Evolutionary conservation across 1,139 yeast species (phyloP), one percentile per base, ranked within the genome.

Genomic region (Chernovozyma aurita): DNA sequence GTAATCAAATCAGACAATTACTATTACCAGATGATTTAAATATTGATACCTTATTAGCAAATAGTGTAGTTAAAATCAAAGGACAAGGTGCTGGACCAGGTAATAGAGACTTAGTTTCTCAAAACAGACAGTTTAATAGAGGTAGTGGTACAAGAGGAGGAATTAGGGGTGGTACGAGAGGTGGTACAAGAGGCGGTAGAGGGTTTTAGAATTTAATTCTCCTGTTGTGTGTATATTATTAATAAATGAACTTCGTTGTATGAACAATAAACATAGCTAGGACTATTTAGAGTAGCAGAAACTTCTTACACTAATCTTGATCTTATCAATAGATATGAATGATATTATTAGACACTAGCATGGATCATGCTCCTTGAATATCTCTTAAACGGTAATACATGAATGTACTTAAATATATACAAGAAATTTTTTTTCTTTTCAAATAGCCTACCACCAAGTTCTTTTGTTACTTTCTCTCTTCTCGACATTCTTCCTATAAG

Each of bases 11-110:
- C 28, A 76, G 98, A 45, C 84, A 85, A 58, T 82, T 85, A 29
- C 67, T 88, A 31, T 68, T 92, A 31, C 97, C 98, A 0, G 98
- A 92, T 48, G 82, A 92, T 20, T 63, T 92, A 47, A 88, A 94
- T 41, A 61, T 92, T 32, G 98, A 92, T 45, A 70, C 80, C 12
- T 63, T 90, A 34, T 65, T 92, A 41, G 79, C 69, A 27, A 65
- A 64, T 45, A 60, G 70, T 37, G 61, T 55, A 15, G 55, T 60
- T 16, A 63, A 59, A 34, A 56, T 62, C 24, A 65, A 63, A 46
- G 72, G 70, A 3, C 52, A 50, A n/a, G 71, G 70, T 2, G 69
- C 71, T 6, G 71, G 70, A 4, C 70, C 71, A 1, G 64, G 65
- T 6, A 51, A 48, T 29, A 54, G 50, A 34, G 45, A 42, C 17